Base-by-base conservation (phyloP, 164 flowering plant genomes). In the Saururus chinensis region DNA sequence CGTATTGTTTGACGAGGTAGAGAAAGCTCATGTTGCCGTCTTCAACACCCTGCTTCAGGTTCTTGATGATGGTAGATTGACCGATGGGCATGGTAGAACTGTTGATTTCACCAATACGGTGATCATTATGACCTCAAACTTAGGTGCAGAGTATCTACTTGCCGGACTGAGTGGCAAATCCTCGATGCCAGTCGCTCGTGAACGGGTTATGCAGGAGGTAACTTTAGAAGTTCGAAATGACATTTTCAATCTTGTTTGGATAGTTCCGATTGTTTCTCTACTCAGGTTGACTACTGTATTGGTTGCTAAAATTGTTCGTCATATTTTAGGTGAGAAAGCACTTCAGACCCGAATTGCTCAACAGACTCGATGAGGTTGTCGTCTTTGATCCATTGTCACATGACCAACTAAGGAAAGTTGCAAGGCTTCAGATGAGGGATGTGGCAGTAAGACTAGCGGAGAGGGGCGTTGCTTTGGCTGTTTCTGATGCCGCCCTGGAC, bases 61-160 rank as follows among this genome's bases (percentile, higher is more conserved):
- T 23, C 64, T 92, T 49, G 98, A 92, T 68, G 98, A 92, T 73
- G 98, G 98, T 10, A 81, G 96, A 67, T 63, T 92, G 49, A 92
- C 98, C 0, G 98, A 92, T 64, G 96, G 96, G 40, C 98, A 89
- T 76, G 96, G 98, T 5, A 76, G 96, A 21, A 92, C 89, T 0
- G 96, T 89, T 0, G 96, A 89, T 61, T 89, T 92, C 78, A 79
- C 78, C 12, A 92, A 89, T 65, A 80, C 92, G 0, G 93, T 92
- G 14, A 82, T 92, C 56, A 89, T 89, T 26, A 81, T 92, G 98
- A 92, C 98, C 21, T 92, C 98, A 10, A 92, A 92, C 66, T 84
- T 89, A 41, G 98, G 98, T 20, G 92, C 98, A 0, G 96, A 88
- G 74, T 82, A 86, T 64, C 84, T 92, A 16, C 72, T 92, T 14